Conservation (phyloP, 2,329 filamentous ascomycete genomes). For the Tolypocladium endophyticum region DNA sequence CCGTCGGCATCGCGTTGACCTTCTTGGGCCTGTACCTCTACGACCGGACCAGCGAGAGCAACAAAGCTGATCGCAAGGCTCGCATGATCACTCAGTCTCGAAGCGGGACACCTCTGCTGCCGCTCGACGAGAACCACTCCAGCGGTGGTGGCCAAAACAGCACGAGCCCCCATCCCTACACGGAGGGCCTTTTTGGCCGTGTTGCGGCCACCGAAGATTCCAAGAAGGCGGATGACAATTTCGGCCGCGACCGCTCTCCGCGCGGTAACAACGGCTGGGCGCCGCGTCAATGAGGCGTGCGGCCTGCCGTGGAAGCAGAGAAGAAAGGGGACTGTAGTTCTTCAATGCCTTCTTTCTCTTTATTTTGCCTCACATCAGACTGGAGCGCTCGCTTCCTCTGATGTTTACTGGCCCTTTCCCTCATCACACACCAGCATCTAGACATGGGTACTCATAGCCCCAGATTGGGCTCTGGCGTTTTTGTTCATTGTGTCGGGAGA, state of each 20-base stretch:
- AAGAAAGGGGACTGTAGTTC: neutral
- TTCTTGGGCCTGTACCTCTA: constrained; percentile 92
- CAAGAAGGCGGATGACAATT: constrained; percentile 46
- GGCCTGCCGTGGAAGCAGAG: neutral
- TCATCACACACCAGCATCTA: neutral
- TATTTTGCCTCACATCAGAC: neutral
- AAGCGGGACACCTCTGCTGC: constrained; percentile 46
- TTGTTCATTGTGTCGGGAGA: neutral
- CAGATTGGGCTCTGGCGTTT: neutral
- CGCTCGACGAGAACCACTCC: constrained; percentile 39
- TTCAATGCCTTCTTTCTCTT: neutral
- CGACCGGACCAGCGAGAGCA: constrained; percentile 80
- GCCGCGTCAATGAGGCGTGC: neutral
- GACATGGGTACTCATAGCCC: neutral
- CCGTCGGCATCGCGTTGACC: constrained; percentile 74
- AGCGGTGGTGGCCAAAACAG: neutral
- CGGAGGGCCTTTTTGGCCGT: constrained; percentile 32
- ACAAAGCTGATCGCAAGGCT: constrained; percentile 76
- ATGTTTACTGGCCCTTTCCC: neutral
- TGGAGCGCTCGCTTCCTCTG: neutral
- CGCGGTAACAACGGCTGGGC: constrained; percentile 31
- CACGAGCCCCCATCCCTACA: constrained; percentile 25
- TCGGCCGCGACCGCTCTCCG: constrained; percentile 24
- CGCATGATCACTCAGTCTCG: constrained; percentile 44
- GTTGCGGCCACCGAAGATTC: constrained; percentile 29